phyloP scores from a whole-genome alignment of 257 asterid genomes.

The Ophiorrhiza pumila region DNA sequence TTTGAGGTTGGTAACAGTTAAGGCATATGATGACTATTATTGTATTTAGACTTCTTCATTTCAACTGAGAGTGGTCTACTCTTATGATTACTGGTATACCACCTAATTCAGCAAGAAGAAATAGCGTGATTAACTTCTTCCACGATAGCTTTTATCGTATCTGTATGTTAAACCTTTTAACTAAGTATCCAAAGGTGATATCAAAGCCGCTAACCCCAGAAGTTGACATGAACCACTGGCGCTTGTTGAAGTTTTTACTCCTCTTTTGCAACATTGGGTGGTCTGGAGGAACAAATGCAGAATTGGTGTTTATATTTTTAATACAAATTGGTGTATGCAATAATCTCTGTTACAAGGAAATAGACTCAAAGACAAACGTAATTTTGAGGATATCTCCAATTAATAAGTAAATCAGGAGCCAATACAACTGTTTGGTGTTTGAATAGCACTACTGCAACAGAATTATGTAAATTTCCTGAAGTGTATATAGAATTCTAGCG shows the following conservation, averaged over 20 bases:
- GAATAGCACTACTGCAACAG: not conserved
- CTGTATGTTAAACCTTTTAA: not conserved
- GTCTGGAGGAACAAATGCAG: not conserved
- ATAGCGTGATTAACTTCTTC: not conserved
- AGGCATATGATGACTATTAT: not conserved
- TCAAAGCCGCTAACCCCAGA: not conserved
- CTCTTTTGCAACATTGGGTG: not conserved
- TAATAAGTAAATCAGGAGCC: not conserved
- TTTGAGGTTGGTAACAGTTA: not conserved
- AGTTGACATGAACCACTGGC: not conserved
- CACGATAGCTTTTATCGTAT: not conserved
- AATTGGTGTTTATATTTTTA: not conserved
- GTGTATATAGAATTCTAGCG: not conserved
- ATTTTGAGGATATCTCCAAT: not conserved
- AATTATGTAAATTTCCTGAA: not conserved
- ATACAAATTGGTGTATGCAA: not conserved
- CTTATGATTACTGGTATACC: not conserved
- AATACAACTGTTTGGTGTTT: not conserved
- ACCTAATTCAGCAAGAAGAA: not conserved
- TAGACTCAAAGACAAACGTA: not conserved
- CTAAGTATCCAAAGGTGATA: not conserved
- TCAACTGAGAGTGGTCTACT: not conserved
- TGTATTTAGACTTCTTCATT: not conserved
- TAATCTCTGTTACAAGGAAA: not conserved
- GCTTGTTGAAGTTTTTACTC: not conserved